Base-by-base conservation (phyloP, 352 stramenopile genomes). In the Globisporangium abappressorium region DNA sequence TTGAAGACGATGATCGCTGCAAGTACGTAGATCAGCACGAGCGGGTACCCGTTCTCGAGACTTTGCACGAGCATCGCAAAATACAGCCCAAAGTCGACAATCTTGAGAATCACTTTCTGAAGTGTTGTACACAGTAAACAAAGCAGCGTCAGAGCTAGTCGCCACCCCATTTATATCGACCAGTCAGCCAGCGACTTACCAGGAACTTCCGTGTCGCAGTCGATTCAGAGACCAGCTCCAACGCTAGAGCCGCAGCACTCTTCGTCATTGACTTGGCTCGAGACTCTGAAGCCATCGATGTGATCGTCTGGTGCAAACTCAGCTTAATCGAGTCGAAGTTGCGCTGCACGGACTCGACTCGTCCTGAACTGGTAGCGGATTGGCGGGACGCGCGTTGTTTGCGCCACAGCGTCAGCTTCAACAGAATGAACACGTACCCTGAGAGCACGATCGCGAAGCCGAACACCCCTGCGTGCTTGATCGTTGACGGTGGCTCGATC, bases 361-460 rank as follows among this genome's bases (percentile, higher is more conserved):
- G 3, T 36, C 3, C 20, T 20, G 57, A 62, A 7, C 7, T 7
- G 0, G 38, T 20, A 20, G 38, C 14, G 20, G 38, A 22, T 7
- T 34, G 22, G 18, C 18, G 34, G 5, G 30, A 62, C 33, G 46
- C 57, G 57, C 24, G 9, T 9, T 20, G 4, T 6, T 24, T 28
- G 2, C 36, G 57, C 57, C 33, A 36, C 36, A 49, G n/a, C 15
- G 12, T 33, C 14, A 63, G 36, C 22, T 38, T 49, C 11, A 54
- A 9, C n/a, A 69, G 49, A 5, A 78, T 61, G 36, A 65, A 70
- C 2, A 70, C 14, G 24, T 85, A 83, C 11, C 74, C 70, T 24
- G 76, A 1, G 0, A 47, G 57, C n/a, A 76, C 54, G 22, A 72
- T 33, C 41, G 41, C 61, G 0, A 82, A 58, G 2, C 65, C 73